Evolutionary conservation across 2,329 filamentous ascomycete genomes (phyloP).

Genomic region (Alternaria dauci): DNA sequence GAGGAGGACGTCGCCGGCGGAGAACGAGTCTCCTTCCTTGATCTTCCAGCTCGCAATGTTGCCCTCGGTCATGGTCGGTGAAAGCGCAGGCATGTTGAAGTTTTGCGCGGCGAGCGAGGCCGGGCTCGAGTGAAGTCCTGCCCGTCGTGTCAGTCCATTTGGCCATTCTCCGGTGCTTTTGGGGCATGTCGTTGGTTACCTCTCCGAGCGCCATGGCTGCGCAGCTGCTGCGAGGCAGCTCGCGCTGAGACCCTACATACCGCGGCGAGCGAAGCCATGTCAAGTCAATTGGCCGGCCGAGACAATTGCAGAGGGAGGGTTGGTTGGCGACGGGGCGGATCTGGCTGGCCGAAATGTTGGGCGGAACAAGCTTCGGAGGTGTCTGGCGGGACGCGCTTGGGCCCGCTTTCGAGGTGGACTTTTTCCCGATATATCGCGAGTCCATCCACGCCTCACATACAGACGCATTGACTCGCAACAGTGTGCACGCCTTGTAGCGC

Average conservation of each 20-base stretch:
- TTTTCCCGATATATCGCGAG: slow-evolving; percentile 17
- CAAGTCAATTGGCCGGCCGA: slow-evolving; percentile 34
- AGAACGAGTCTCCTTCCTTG: slow-evolving; percentile 85
- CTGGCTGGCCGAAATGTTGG: slow-evolving; percentile 47
- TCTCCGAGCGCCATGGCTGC: slow-evolving; percentile 63
- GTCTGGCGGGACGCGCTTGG: slow-evolving; percentile 24
- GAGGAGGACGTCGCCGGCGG: slow-evolving; percentile 83
- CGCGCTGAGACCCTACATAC: slow-evolving; percentile 71
- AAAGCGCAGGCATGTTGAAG: slow-evolving; percentile 90
- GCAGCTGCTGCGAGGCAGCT: slow-evolving; percentile 63
- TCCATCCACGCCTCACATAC: background rate
- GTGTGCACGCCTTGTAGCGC: slow-evolving; percentile 1
- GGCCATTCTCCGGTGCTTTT: slow-evolving; percentile 17
- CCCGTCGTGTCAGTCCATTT: slow-evolving; percentile 30
- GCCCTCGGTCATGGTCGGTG: slow-evolving; percentile 92
- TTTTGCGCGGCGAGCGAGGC: slow-evolving; percentile 77
- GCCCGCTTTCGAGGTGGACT: slow-evolving; percentile 23
- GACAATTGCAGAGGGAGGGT: slow-evolving; percentile 20
- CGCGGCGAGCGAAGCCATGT: slow-evolving; percentile 72
- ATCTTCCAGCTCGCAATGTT: slow-evolving; percentile 87
- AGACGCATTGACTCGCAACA: background rate
- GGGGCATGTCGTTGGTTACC: slow-evolving; percentile 58
- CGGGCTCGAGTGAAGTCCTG: slow-evolving; percentile 71
- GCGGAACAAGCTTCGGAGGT: slow-evolving; percentile 38
- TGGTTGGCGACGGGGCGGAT: slow-evolving; percentile 23